These are phyloP conservation scores for Suillus subaureus DNA, from an alignment of 768 basidiomycete genomes.

Conservation along the genomic window DNA sequence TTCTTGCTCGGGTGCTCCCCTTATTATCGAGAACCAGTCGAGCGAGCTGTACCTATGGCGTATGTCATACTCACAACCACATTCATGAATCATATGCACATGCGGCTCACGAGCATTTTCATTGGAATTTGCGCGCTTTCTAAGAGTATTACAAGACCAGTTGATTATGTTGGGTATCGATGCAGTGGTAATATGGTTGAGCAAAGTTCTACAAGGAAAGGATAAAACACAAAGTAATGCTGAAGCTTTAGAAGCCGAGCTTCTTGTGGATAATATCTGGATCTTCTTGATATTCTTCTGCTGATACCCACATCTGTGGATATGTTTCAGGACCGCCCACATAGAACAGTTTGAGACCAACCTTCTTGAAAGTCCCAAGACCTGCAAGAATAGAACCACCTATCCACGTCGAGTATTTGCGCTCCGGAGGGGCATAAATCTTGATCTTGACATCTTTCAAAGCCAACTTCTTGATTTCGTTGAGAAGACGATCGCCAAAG, in stretches of 20 bases:
- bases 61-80: slow-evolving; percentile 34
- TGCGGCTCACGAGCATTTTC: slow-evolving; percentile 16
- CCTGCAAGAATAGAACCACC: slow-evolving; percentile 97
- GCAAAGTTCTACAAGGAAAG: slow-evolving; percentile 16
- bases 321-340: slow-evolving; percentile 7
- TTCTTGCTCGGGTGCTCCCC: slow-evolving; percentile 23
- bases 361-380: slow-evolving; percentile 97
- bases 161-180: slow-evolving; percentile 37
- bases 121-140: slow-evolving; percentile 27
- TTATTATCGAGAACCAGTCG: slow-evolving; percentile 37
- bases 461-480: slow-evolving; percentile 95
- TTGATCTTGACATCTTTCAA: slow-evolving; percentile 98
- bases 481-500: slow-evolving; percentile 93
- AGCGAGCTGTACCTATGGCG: slow-evolving; percentile 43
- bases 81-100: slow-evolving; percentile 31
- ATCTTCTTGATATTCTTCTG: slow-evolving; percentile 99
- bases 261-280: slow-evolving; percentile 99
- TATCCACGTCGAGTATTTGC: slow-evolving; percentile 97
- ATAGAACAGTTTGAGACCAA: slow-evolving; percentile 32
- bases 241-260: slow-evolving; percentile 64
- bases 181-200: slow-evolving; percentile 14
- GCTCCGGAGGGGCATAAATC: slow-evolving; percentile 98
- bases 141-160: slow-evolving; percentile 36
- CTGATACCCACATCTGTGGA: slow-evolving; percentile 96
- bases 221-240: slow-evolving; percentile 2